A percentile compares a stretch with the other conserved stretches of the same genome.
Evolutionary conservation across 192 early-diverging fungal species (phyloP).

Genomic region (Backusella sp.): DNA sequence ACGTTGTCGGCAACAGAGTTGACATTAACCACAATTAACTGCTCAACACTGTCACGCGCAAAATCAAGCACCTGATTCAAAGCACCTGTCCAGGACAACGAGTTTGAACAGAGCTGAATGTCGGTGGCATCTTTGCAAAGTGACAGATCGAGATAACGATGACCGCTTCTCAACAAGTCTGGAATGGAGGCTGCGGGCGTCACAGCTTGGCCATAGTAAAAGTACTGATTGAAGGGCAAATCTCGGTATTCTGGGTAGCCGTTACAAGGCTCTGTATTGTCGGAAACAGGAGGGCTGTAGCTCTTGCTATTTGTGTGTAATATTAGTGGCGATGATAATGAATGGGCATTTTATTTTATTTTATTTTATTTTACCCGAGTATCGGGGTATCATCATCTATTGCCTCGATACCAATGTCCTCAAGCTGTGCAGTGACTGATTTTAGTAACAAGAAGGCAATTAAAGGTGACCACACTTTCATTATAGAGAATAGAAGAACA

Average conservation of each 20-base stretch:
- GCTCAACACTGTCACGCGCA: slow-evolving; percentile 7
- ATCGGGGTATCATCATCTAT: background rate
- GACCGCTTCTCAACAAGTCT: slow-evolving; percentile 9
- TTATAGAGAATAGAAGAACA: background rate
- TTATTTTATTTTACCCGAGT: background rate
- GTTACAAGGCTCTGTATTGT: slow-evolving; percentile 12
- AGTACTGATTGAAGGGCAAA: slow-evolving; percentile 2
- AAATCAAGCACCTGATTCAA: slow-evolving; percentile 15
- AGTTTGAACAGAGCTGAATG: background rate
- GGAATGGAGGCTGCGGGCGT: background rate
- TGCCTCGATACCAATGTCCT: background rate
- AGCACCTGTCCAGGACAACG: background rate
- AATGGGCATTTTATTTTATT: background rate
- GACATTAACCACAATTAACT: slow-evolving; percentile 15
- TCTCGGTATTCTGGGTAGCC: slow-evolving; percentile 8
- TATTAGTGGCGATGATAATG: background rate
- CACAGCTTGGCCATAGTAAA: background rate
- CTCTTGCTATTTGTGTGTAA: background rate
- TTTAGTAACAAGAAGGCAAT: background rate
- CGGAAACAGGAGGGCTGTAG: background rate
- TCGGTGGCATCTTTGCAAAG: background rate
- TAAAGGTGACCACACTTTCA: slow-evolving; percentile 13
- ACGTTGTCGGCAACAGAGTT: background rate
- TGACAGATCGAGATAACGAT: background rate
- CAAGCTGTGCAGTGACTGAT: background rate